phyloP scores from a whole-genome alignment of 306 rosid species.

The Oemleria cerasiformis region DNA sequence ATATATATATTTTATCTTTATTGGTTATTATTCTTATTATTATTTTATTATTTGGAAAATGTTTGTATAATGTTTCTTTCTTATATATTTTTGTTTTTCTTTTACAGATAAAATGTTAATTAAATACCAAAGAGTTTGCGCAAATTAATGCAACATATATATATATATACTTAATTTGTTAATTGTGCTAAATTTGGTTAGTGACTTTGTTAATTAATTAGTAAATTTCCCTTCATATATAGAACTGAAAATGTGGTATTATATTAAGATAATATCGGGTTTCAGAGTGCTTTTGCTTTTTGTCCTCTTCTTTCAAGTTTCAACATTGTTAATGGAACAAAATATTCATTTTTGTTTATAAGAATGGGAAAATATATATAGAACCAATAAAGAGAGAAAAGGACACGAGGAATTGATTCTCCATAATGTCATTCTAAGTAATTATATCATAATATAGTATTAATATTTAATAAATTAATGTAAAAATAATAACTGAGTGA shows the following conservation, averaged over 20 bases:
- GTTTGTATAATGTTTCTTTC: slow-evolving; percentile 49
- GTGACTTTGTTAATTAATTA: slow-evolving; percentile 23
- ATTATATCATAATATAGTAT: not conserved
- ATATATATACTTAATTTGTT: slow-evolving; percentile 5
- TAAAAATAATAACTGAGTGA: too few relatives aligned
- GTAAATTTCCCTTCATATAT: slow-evolving; percentile 19
- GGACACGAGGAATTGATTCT: not conserved
- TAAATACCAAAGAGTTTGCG: slow-evolving; percentile 57
- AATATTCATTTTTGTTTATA: too few relatives aligned
- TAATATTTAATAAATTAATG: too few relatives aligned
- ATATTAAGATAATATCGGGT: slow-evolving; percentile 14
- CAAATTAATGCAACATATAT: slow-evolving; percentile 46
- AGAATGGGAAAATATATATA: slow-evolving; percentile 6
- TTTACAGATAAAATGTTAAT: slow-evolving; percentile 39
- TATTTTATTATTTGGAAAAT: slow-evolving; percentile 49
- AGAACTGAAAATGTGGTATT: slow-evolving; percentile 31
- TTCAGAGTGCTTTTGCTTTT: slow-evolving; percentile 23
- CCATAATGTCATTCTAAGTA: not conserved
- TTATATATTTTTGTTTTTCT: slow-evolving; percentile 14
- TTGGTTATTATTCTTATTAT: slow-evolving; percentile 36
- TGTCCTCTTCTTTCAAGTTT: slow-evolving; percentile 26
- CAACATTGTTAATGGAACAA: not conserved
- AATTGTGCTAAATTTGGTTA: slow-evolving; percentile 30
- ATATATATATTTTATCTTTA: slow-evolving; percentile 16
- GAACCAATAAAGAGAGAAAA: not conserved